Evolutionary conservation across 1,139 yeast species (phyloP), one percentile per base, ranked within the genome.

Genomic region (Scheffersomyces illinoinensis): DNA sequence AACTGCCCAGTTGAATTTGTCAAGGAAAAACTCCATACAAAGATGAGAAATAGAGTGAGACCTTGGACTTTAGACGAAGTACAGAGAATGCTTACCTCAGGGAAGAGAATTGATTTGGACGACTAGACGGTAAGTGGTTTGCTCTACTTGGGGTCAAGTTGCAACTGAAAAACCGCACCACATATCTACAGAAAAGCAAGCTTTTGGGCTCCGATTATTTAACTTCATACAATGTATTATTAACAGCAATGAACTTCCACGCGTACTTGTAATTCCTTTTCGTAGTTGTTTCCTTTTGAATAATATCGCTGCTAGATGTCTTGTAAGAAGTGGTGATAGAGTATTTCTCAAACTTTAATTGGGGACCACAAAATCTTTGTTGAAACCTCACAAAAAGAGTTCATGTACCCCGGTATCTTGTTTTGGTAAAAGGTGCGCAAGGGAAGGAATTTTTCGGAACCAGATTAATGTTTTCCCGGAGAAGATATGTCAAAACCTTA

Each of bases 11-110:
- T 72, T 14, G 79, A 74, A 54, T 59, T 58, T n/a, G 61, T 75
- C 12, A 76, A 75, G 58, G 76, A 75, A 50, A 69, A 68, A 58
- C 65, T 76, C 20, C 77, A 76, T 57, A 65, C 66, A 26, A 75
- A 75, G 57, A 76, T 76, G 79, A 67, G 74, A 57, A 74, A 75
- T 62, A 59, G 78, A 51, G 59, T 66, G 52, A 66, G 76, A 58
- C 79, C 79, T 1, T 75, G 79, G 78, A 75, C 79, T 10, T 66
- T 76, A 56, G 79, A 76, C 62, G 79, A 76, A 63, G 77, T 76
- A n/a, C 79, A 76, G 61, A 62, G 79, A 56, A 75, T 74, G 77
- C 67, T 76, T 57, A 75, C 79, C 14, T 68, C 76, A 5, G 75
- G 75, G 12, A 75, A 72, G 61, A 61, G 76, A 54, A 75, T 76